A percentile compares a stretch with the other conserved stretches of the same genome.
Evolutionary conservation across 495 filamentous ascomycete genomes (phyloP).

Genomic region (Xylaria venustula): DNA sequence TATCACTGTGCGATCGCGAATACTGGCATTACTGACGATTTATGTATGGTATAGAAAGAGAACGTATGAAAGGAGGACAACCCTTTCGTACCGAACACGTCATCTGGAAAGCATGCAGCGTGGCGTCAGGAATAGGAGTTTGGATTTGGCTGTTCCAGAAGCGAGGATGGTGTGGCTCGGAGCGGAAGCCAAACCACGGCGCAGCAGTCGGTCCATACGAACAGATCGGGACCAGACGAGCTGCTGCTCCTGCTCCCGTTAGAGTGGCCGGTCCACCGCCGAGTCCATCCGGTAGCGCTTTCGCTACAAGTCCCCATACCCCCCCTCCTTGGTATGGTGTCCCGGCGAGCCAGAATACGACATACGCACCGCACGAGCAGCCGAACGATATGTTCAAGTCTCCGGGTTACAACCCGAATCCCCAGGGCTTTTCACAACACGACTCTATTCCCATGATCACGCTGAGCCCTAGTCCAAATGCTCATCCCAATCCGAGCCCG

Average conservation of each 20-base stretch:
- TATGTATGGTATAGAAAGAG: not conserved
- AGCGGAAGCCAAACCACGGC: not conserved
- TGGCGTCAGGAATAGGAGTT: not conserved
- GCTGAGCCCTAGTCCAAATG: not conserved
- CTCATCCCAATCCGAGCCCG: not conserved
- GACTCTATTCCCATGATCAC: not conserved
- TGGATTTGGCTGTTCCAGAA: not conserved
- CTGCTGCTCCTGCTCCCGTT: not conserved
- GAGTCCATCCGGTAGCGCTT: not conserved
- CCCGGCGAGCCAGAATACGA: not conserved
- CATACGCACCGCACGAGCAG: not conserved
- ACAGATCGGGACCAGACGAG: not conserved
- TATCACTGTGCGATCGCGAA: not conserved
- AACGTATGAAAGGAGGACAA: not conserved
- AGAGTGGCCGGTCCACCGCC: not conserved
- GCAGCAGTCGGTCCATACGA: not conserved
- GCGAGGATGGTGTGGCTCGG: not conserved
- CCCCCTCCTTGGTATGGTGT: not conserved
- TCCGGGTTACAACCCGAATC: not conserved
- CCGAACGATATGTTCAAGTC: not conserved
- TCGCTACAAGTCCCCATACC: too few relatives aligned
- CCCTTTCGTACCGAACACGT: not conserved
- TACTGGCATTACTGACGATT: not conserved
- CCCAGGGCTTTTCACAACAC: not conserved
- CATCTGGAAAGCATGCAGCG: not conserved